phyloP scores from a whole-genome alignment of 495 filamentous ascomycete genomes.

The Delitschia confertaspora region DNA sequence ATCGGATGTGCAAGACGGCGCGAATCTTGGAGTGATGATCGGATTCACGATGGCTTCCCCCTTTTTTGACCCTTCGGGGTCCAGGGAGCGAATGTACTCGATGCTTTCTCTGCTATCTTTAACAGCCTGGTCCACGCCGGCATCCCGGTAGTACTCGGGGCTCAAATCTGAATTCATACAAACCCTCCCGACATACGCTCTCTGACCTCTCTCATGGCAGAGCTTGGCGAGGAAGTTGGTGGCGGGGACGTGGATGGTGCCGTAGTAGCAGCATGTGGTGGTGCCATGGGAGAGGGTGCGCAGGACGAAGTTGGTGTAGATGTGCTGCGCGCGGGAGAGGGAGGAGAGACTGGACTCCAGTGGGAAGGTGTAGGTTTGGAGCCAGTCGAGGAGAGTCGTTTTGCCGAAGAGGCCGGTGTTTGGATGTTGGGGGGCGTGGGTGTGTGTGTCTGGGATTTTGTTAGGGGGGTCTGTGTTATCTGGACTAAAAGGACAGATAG shows the following conservation, averaged over 20 bases:
- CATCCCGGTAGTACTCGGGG: slow-evolving; percentile 69
- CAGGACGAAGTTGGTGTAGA: slow-evolving; percentile 67
- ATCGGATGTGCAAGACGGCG: slow-evolving; percentile 57
- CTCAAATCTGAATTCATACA: slow-evolving; percentile 74
- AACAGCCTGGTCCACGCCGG: slow-evolving; percentile 46
- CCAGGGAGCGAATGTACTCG: slow-evolving; percentile 55
- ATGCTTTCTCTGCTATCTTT: slow-evolving; percentile 53
- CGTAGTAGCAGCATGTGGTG: slow-evolving; percentile 85
- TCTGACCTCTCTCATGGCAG: slow-evolving; percentile 65
- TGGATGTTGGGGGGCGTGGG: slow-evolving; percentile 89
- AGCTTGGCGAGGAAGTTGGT: slow-evolving; percentile 85
- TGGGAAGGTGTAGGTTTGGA: slow-evolving; percentile 91
- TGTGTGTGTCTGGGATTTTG: slow-evolving; percentile 64
- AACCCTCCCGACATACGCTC: slow-evolving; percentile 81
- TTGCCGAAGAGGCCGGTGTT: slow-evolving; percentile 88
- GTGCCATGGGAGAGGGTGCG: slow-evolving; percentile 83
- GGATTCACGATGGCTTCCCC: slow-evolving; percentile 58
- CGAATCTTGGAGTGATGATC: slow-evolving; percentile 87
- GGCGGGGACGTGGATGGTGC: slow-evolving; percentile 67
- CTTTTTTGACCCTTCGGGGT: slow-evolving; percentile 52
- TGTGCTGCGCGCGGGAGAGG: slow-evolving; percentile 43
- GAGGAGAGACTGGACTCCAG: slow-evolving; percentile 62
- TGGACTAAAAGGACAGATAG: neutral
- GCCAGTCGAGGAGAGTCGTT: slow-evolving; percentile 81
- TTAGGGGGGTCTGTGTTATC: neutral